These are phyloP conservation scores for Rhizophora mangle DNA, from an alignment of 345 rosid species.

Conservation along the genomic window DNA sequence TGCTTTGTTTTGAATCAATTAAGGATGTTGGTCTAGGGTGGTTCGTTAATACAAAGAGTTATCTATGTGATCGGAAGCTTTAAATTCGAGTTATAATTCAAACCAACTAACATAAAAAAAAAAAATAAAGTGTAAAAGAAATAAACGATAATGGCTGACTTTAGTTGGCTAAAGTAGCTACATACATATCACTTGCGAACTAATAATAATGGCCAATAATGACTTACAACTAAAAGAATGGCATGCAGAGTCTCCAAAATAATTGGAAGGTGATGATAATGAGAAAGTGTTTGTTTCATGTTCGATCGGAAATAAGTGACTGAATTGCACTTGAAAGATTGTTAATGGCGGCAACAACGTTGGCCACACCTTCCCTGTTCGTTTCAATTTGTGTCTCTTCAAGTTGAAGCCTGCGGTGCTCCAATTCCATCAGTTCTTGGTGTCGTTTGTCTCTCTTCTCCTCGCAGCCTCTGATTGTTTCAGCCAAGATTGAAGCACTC, in stretches of 20 bases:
- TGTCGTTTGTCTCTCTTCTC: constrained; percentile 35
- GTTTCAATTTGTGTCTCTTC: constrained; percentile 30
- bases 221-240: constrained; percentile 3
- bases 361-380: constrained; percentile 22
- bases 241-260: neutral
- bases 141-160: too few species aligned
- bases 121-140: too few species aligned
- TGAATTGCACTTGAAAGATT: constrained; percentile 37
- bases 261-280: neutral
- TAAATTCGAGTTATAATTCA: too few species aligned
- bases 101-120: too few species aligned
- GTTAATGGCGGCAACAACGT: constrained; percentile 24
- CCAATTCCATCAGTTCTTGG: constrained; percentile 30
- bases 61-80: too few species aligned
- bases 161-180: too few species aligned
- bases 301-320: constrained; percentile 24
- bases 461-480: constrained; percentile 27
- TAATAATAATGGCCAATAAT: too few species aligned
- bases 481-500: constrained; percentile 28
- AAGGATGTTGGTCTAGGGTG: too few species aligned
- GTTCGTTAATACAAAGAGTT: too few species aligned
- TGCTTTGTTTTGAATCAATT: too few species aligned
- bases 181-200: too few species aligned
- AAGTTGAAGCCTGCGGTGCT: constrained; percentile 31
- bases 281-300: constrained; percentile 1